Percentiles rank a stretch among this genome's conserved stretches.
These are phyloP conservation scores for Fusarium siculi DNA, from an alignment of 2,329 filamentous ascomycete genomes.

Conservation along the genomic window DNA sequence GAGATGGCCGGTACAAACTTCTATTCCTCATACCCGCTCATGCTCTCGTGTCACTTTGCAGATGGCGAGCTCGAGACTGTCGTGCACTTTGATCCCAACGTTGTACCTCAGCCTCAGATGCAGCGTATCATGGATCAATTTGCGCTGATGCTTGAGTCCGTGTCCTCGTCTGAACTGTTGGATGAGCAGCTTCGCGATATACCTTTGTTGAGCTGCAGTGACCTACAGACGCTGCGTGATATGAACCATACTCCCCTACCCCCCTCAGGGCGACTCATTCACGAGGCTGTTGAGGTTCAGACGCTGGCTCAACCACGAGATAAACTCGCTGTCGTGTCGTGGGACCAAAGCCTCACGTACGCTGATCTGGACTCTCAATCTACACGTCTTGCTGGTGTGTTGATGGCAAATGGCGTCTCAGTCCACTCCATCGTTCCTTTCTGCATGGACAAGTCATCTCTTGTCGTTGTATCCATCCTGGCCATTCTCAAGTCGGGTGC, in stretches of 20 bases:
- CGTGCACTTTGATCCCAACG: constrained; percentile 30
- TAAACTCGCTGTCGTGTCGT: constrained; percentile 47
- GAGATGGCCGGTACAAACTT: constrained; percentile 42
- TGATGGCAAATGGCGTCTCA: background rate
- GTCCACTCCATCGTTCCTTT: constrained; percentile 5
- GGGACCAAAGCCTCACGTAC: constrained; percentile 56
- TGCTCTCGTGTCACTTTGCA: constrained; percentile 36
- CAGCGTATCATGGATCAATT: constrained; percentile 35
- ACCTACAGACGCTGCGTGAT: constrained; percentile 1
- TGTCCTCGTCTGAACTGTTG: background rate
- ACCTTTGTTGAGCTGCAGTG: background rate
- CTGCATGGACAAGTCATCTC: constrained; percentile 26
- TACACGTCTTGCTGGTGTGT: background rate
- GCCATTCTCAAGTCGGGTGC: constrained; percentile 15
- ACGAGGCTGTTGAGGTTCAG: constrained; percentile 1
- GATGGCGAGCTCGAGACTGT: constrained; percentile 31
- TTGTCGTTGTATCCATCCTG: constrained; percentile 2
- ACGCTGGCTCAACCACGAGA: background rate
- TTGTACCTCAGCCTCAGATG: constrained; percentile 21
- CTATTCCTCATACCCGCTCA: constrained; percentile 40
- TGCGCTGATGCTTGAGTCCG: constrained; percentile 7
- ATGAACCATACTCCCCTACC: background rate
- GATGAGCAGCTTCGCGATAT: background rate
- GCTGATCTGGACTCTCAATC: constrained; percentile 45
- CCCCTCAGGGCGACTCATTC: background rate